Conservation (phyloP, 257 asterid species). For the Asclepias syriaca region DNA sequence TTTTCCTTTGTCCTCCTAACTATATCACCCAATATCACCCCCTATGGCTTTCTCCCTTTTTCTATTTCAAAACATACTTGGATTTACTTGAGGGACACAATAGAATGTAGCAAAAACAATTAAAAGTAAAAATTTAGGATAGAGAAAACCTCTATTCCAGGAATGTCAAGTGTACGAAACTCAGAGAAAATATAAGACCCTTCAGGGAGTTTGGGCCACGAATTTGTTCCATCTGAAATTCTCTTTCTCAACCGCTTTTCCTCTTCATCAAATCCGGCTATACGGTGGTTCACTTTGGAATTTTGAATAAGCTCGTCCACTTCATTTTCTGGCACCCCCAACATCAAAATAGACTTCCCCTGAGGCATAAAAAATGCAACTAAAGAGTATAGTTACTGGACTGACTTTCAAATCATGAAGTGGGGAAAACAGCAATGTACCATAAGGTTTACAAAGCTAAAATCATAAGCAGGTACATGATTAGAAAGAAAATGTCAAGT, state of each 20-base stretch:
- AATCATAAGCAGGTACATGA: conserved; percentile 3
- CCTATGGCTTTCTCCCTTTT: neutral
- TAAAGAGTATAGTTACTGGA: neutral
- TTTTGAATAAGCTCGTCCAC: conserved; percentile 63
- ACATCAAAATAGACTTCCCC: conserved; percentile 81
- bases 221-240: conserved; percentile 27
- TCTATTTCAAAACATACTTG: neutral
- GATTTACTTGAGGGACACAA: neutral
- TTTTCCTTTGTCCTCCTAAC: neutral
- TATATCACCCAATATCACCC: neutral
- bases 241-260: conserved; percentile 67
- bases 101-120: neutral
- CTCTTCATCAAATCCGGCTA: conserved; percentile 93
- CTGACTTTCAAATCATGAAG: neutral
- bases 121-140: neutral
- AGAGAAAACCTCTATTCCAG: conserved; percentile 66
- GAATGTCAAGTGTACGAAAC: conserved; percentile 71
- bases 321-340: conserved; percentile 82
- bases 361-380: conserved; percentile 28
- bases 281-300: conserved; percentile 59
- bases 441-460: neutral
- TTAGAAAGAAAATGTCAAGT: neutral
- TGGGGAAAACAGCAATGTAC: neutral
- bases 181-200: conserved; percentile 76
- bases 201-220: conserved; percentile 54